Percentiles rank a stretch among this genome's conserved stretches.
Evolutionary conservation across 495 filamentous ascomycete genomes (phyloP).

Genomic region (Hyaloscypha variabilis): DNA sequence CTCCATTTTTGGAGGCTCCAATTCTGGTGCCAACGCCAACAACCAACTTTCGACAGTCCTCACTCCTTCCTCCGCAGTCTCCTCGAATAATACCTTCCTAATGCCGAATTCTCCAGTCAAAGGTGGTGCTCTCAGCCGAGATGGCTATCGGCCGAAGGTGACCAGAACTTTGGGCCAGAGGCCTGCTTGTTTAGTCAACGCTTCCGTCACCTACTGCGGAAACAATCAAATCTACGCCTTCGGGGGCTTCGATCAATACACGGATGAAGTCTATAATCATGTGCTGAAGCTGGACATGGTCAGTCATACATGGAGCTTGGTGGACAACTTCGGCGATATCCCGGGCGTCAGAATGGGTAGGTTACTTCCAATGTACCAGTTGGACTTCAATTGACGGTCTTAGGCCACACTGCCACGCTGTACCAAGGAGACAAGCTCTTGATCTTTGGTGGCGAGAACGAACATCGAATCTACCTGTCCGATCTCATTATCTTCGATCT

Average conservation of each 20-base stretch:
- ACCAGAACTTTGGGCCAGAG: conserved; percentile 81
- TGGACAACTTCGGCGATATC: conserved; percentile 98
- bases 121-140: conserved; percentile 50
- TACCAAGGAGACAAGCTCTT: conserved; percentile 93
- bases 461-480: conserved; percentile 91
- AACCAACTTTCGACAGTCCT: conserved; percentile 16
- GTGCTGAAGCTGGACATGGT: conserved; percentile 85
- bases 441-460: conserved; percentile 97
- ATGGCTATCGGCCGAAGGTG: conserved; percentile 79
- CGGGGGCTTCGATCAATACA: conserved; percentile 98
- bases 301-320: conserved; percentile 87
- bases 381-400: background rate
- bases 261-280: conserved; percentile 99
- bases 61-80: conserved; percentile 50
- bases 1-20: conserved; percentile 29
- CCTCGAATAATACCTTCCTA: conserved; percentile 78
- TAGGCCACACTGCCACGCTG: conserved; percentile 93
- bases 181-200: conserved; percentile 94
- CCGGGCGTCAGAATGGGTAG: conserved; percentile 96
- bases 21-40: conserved; percentile 2
- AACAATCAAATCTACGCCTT: conserved; percentile 97
- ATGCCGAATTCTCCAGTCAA: conserved; percentile 81
- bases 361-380: conserved; percentile 32
- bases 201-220: conserved; percentile 94
- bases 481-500: conserved; percentile 97